phyloP scores from a whole-genome alignment of 2,329 filamentous ascomycete genomes.

The Clonostachys sp. region DNA sequence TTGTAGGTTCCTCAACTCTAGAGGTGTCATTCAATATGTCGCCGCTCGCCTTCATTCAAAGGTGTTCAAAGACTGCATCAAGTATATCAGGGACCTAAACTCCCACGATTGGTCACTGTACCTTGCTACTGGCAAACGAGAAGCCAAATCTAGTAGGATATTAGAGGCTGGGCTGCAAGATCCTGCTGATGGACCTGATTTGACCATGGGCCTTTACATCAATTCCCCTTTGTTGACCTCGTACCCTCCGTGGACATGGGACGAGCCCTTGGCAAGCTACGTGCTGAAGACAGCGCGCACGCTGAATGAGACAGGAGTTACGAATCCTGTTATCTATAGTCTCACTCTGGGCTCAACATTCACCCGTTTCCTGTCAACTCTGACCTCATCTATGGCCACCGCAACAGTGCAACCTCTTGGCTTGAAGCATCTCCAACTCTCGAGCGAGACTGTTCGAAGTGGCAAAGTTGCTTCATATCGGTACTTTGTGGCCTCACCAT shows the following conservation, averaged over 20 bases:
- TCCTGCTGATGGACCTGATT: background rate
- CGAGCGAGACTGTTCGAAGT: constrained; percentile 24
- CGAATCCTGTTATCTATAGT: constrained; percentile 28
- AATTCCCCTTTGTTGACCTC: background rate
- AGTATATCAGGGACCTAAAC: constrained; percentile 51
- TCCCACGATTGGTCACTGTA: constrained; percentile 52
- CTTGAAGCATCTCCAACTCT: constrained; percentile 24
- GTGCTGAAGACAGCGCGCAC: constrained; percentile 20
- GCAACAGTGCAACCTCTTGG: constrained; percentile 22
- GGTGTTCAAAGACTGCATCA: constrained; percentile 58
- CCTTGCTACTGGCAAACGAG: constrained; percentile 40
- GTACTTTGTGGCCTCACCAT: constrained; percentile 13
- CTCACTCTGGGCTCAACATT: constrained; percentile 28
- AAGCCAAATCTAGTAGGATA: background rate
- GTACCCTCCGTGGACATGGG: constrained; percentile 19
- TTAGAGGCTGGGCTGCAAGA: background rate
- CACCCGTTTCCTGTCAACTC: constrained; percentile 27
- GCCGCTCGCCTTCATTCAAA: constrained; percentile 48
- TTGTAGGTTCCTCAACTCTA: constrained; percentile 50
- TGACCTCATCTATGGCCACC: constrained; percentile 25
- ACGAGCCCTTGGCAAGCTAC: constrained; percentile 23
- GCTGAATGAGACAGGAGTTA: constrained; percentile 19
- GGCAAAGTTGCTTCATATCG: constrained; percentile 29
- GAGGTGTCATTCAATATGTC: constrained; percentile 52
- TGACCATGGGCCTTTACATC: background rate